Base-by-base conservation (phyloP, 768 basidiomycete genomes). In the Rhizopogon vinicolor region DNA sequence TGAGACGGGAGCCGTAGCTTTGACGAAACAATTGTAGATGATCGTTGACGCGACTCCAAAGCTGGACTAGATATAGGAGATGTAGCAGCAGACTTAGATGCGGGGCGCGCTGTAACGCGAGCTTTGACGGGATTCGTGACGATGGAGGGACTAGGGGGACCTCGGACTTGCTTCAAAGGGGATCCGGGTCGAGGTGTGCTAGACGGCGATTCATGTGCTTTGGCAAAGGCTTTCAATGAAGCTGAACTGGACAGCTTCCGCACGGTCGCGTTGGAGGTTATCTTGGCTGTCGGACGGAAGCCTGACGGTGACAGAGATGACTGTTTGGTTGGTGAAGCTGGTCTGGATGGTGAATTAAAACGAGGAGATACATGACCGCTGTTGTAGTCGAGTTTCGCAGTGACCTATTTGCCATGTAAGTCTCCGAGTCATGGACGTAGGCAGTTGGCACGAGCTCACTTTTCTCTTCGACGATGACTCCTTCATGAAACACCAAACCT, bases 271-370 rank as follows among this genome's bases (percentile, higher is more conserved):
- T 74, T 81, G 57, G 72, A 78, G 62, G 82, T 86, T 40, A 88
- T 74, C 68, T 84, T 88, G 55, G 82, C 84, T 64, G 75, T 86
- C 13, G 83, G 81, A 53, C 80, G 67, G 41, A 71, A 60, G 42
- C 62, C 58, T 10, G 67, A 58, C 1, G 68, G 67, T 0, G 74
- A 63, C 22, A 65, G 62, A 2, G 65, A 62, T 16, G 65, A 57
- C n/a, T 58, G 59, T 63, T 79, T 82, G 57, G 69, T 64, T 14
- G 81, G 81, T 8, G 84, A 85, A 9, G 67, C 61, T 13, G 84
- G 82, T 44, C 83, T 73, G 40, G 79, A 75, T 40, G 66, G 63
- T 33, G 66, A 54, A 35, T 65, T 68, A 18, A 58, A 55, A 53
- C 66, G 70, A 56, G 69, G 60, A 51, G 69, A 64, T 25, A 68